Evolutionary conservation across 2,329 filamentous ascomycete species (phyloP).

Genomic region (Teratosphaeria nubilosa): DNA sequence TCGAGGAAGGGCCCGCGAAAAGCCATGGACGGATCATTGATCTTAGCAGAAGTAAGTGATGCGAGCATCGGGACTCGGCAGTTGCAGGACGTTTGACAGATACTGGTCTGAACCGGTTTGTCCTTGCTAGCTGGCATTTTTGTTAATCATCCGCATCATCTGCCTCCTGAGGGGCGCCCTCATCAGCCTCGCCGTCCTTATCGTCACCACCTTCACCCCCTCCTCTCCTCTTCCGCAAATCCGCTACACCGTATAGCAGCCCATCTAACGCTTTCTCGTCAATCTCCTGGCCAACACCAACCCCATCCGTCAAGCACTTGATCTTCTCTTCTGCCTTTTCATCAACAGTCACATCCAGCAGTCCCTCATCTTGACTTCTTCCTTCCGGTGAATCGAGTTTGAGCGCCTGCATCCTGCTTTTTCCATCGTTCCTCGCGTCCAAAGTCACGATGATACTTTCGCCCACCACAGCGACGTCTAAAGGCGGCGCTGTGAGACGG

Average conservation of each 20-base stretch:
- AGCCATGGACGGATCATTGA: too few relatives aligned
- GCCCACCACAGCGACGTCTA: conserved; percentile 9
- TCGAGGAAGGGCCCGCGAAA: too few relatives aligned
- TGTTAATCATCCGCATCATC: neutral
- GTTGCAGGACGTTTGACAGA: neutral
- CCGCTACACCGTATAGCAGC: conserved; percentile 38
- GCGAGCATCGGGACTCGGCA: too few relatives aligned
- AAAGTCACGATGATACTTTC: conserved; percentile 9
- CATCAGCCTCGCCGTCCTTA: conserved; percentile 1
- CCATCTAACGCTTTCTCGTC: conserved; percentile 32
- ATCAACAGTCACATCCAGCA: neutral
- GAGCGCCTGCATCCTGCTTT: conserved; percentile 3
- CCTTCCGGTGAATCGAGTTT: neutral
- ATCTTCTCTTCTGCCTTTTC: neutral
- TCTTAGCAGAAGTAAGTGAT: too few relatives aligned
- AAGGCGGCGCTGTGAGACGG: conserved; percentile 1
- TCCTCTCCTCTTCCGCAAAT: conserved; percentile 38
- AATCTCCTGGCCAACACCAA: conserved; percentile 10
- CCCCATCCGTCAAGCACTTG: neutral
- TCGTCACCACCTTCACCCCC: neutral
- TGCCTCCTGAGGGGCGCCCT: neutral
- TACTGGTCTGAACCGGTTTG: neutral
- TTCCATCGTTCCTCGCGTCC: conserved; percentile 6
- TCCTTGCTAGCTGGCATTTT: neutral
- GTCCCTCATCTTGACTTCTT: conserved; percentile 2